Percentiles rank a stretch among this genome's conserved stretches.
These are phyloP conservation scores for Fonsecaea multimorphosa DNA, from an alignment of 2,329 filamentous ascomycete species.

Conservation along the genomic window DNA sequence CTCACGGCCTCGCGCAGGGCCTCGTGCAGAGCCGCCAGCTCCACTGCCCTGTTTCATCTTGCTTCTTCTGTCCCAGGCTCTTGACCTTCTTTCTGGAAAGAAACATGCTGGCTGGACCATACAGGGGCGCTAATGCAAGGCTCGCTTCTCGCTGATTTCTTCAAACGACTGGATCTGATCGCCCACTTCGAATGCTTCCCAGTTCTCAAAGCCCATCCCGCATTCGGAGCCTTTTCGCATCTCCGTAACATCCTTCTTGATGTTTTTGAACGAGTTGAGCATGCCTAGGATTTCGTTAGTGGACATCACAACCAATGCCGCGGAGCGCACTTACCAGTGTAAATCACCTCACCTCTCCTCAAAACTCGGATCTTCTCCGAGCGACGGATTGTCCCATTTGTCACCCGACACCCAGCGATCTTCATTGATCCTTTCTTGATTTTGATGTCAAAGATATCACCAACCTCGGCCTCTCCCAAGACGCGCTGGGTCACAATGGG, in stretches of 20 bases:
- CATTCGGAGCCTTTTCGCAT: slow-evolving; percentile 95
- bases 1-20: too few species aligned
- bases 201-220: slow-evolving; percentile 82
- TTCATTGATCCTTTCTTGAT: slow-evolving; percentile 72
- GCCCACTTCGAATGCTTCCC: slow-evolving; percentile 77
- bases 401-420: slow-evolving; percentile 85
- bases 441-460: slow-evolving; percentile 83
- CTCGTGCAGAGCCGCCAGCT: slow-evolving; percentile 22
- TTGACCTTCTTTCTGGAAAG: background rate
- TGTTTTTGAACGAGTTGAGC: slow-evolving; percentile 82
- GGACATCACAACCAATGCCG: slow-evolving; percentile 8
- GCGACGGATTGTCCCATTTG: slow-evolving; percentile 75
- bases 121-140: slow-evolving; percentile 41
- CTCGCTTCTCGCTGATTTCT: slow-evolving; percentile 74
- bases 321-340: slow-evolving; percentile 72
- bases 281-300: slow-evolving; percentile 61
- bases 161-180: slow-evolving; percentile 90
- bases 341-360: slow-evolving; percentile 72
- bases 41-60: slow-evolving; percentile 16
- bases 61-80: slow-evolving; percentile 1
- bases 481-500: slow-evolving; percentile 72
- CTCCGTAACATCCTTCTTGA: slow-evolving; percentile 87
- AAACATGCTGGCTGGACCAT: background rate
- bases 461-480: slow-evolving; percentile 84
- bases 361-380: slow-evolving; percentile 72